Percentiles rank a stretch among this genome's conserved stretches.
phyloP scores from a whole-genome alignment of 1,284 basidiomycete genomes.

The Heterobasidion occidentale region DNA sequence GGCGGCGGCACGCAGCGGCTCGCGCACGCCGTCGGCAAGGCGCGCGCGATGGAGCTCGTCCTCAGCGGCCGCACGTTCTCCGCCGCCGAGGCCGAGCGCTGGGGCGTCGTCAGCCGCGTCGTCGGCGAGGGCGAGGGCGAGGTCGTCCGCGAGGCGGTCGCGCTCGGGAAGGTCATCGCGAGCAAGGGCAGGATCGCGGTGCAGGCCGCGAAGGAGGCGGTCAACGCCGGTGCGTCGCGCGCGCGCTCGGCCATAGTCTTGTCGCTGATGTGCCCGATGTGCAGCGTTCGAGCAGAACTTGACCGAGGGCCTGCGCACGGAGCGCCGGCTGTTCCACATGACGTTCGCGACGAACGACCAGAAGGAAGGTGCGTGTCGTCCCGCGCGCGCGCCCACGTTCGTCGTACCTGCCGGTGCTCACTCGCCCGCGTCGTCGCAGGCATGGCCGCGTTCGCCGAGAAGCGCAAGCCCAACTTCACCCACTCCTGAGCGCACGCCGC shows the following conservation, averaged over 20 bases:
- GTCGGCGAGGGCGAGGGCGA: conserved; percentile 70
- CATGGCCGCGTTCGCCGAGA: conserved; percentile 97
- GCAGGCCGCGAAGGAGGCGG: conserved; percentile 91
- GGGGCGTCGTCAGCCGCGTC: conserved; percentile 81
- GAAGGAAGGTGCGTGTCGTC: conserved; percentile 81
- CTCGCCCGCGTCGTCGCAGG: conserved; percentile 35
- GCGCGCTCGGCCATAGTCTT: neutral
- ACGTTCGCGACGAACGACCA: conserved; percentile 95
- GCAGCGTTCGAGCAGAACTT: conserved; percentile 80
- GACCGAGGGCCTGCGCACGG: conserved; percentile 80
- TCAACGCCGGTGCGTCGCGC: conserved; percentile 71
- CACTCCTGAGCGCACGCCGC: conserved; percentile 31
- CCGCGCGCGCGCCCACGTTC: neutral
- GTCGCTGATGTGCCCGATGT: neutral
- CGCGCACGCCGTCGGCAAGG: conserved; percentile 84
- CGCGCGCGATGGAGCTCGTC: conserved; percentile 92
- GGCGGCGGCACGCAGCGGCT: conserved; percentile 84
- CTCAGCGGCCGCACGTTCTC: conserved; percentile 81
- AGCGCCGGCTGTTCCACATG: conserved; percentile 87
- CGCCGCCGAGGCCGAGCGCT: conserved; percentile 80
- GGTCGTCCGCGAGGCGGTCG: conserved; percentile 87
- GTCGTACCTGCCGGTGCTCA: neutral
- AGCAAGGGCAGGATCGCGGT: conserved; percentile 82
- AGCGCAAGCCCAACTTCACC: conserved; percentile 84
- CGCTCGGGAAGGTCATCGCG: conserved; percentile 76